Evolutionary conservation across 306 rosid species (phyloP), one percentile per base, ranked within the genome.

Genomic region (Fragaria ananassa): DNA sequence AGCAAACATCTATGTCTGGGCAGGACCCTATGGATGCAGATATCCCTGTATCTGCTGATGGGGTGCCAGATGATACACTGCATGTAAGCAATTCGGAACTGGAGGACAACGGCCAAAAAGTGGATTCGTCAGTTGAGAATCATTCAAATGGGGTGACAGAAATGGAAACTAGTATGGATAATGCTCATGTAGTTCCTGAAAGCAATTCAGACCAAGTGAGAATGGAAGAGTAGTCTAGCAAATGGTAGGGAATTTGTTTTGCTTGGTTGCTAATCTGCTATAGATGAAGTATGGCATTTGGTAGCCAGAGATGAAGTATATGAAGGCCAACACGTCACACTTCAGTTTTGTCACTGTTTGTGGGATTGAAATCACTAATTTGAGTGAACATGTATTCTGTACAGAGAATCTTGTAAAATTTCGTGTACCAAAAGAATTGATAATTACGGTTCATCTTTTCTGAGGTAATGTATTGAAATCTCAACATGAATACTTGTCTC

Each of bases 171-270:
- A 39, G 53, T 54, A 18, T 64, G 37, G 19, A 73, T 53, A 78
- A 54, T 31, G 78, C 17, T 8, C n/a, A 79, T 64, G 74, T 51
- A 63, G 78, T 61, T 5, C 79, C 66, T 1, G 79, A 76, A 76
- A 72, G 74, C 69, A 74, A 63, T 61, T 61, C 56, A 8, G 74
- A 61, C 12, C 12, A 72, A 68, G 65, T 61, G 8, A 66, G 53
- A 62, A 53, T 70, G 80, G 83, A 79, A 37, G 86, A 79, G 56
- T 79, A 56, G 67, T 25, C 35, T 49, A 61, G 61, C n/a, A 13
- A 23, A 2, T 15, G 18, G n/a, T 4, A 5, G 1, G 17, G 46
- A 2, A 29, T 25, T 39, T 42, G 39, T 68, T 35, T 5, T 68
- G 35, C 5, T 17, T 19, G 37, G 31, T 54, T 42, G 54, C 47